Conservation (phyloP, 192 early-diverging fungal species). For the Dissophora globulifera region DNA sequence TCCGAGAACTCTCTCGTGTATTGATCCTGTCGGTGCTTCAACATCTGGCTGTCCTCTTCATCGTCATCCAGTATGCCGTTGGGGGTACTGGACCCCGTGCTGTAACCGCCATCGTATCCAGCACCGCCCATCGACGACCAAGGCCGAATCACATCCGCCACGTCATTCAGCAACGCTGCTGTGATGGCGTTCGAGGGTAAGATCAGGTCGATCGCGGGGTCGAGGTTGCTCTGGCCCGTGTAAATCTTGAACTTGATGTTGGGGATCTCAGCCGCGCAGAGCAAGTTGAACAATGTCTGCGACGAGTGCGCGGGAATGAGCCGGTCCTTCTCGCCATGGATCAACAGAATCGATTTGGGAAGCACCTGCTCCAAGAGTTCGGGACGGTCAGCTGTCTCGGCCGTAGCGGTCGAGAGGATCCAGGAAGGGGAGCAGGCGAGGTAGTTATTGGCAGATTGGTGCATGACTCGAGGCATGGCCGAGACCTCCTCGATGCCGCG, state of each 20-base stretch:
- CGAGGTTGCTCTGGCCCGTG: conserved; percentile 40
- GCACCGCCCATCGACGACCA: no score
- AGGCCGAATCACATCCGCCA: conserved; percentile 37
- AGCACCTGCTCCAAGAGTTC: conserved; percentile 45
- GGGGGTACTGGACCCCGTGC: conserved; percentile 37
- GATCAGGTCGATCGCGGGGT: conserved; percentile 50
- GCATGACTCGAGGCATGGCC: conserved; percentile 52
- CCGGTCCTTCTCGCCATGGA: conserved; percentile 49
- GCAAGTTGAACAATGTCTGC: conserved; percentile 32
- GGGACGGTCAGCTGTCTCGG: conserved; percentile 20
- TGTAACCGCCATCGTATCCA: no score
- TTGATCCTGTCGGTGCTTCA: conserved; percentile 42
- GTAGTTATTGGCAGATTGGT: conserved; percentile 50
- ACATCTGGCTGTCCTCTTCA: conserved; percentile 14
- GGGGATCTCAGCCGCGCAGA: conserved; percentile 46
- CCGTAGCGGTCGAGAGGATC: conserved; percentile 31
- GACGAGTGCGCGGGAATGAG: conserved; percentile 45
- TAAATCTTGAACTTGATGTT: conserved; percentile 53
- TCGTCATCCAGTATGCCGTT: conserved; percentile 33
- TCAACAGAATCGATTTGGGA: conserved; percentile 44
- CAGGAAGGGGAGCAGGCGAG: conserved; percentile 49
- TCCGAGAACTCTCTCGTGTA: conserved; percentile 32
- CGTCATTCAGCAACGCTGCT: conserved; percentile 35
- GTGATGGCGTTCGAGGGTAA: conserved; percentile 43
- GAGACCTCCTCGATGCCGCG: conserved; percentile 54